Conservation (phyloP, 1,284 basidiomycete genomes). For the Bondarzewia mesenterica region DNA sequence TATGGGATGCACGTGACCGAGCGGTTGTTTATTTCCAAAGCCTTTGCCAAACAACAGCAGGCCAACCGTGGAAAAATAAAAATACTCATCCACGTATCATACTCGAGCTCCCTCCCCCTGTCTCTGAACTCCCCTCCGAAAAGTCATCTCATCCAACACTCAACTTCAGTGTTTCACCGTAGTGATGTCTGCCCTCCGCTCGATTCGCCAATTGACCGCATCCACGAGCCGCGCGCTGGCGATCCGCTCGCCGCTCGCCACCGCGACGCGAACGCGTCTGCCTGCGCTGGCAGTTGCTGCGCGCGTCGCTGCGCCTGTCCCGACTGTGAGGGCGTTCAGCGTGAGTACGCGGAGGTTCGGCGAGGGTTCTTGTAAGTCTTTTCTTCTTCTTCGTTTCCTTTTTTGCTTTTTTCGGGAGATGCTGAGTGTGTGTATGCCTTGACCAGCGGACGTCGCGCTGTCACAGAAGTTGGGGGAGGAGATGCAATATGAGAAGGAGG, state of each 20-base stretch:
- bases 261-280: constrained; percentile 16
- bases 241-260: constrained; percentile 21
- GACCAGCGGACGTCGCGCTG: constrained; percentile 64
- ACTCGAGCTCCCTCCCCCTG: not conserved
- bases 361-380: constrained; percentile 53
- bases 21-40: constrained; percentile 4
- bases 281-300: constrained; percentile 17
- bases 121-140: not conserved
- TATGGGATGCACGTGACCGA: no score
- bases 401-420: not conserved
- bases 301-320: constrained; percentile 8
- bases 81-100: no score
- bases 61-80: not conserved
- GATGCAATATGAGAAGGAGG: constrained; percentile 78
- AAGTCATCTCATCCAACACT: constrained; percentile 9
- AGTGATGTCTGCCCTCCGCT: constrained; percentile 31
- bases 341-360: constrained; percentile 44
- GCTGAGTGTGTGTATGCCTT: constrained; percentile 4
- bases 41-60: constrained; percentile 4
- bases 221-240: constrained; percentile 26
- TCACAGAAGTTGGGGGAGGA: constrained; percentile 76
- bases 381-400: constrained; percentile 4
- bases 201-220: constrained; percentile 25
- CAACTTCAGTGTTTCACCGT: not conserved
- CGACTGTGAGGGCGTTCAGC: constrained; percentile 44